phyloP scores from a whole-genome alignment of 1,284 basidiomycete genomes.

The Ganoderma multipileum region DNA sequence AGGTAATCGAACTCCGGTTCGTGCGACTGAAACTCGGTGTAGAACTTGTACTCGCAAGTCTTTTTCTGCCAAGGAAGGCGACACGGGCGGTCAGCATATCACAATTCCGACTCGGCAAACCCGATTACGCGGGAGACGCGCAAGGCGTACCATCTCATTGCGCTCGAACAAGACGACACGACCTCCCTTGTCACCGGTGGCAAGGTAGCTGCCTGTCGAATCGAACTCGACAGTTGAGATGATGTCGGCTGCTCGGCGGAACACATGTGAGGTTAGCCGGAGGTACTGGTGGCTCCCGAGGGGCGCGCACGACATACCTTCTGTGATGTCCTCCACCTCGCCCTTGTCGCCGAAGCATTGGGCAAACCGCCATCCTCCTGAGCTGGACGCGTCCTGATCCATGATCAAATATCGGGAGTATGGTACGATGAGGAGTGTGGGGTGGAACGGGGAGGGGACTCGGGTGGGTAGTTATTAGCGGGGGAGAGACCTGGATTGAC shows the following conservation, averaged over 20 bases:
- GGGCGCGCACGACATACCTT: constrained; percentile 66
- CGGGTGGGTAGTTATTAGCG: not conserved
- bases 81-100: constrained; percentile 17
- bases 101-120: constrained; percentile 15
- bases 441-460: constrained; percentile 10
- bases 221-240: constrained; percentile 99
- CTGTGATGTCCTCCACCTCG: constrained; percentile 99
- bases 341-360: constrained; percentile 99
- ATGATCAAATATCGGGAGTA: constrained; percentile 52
- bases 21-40: constrained; percentile 99
- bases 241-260: constrained; percentile 76
- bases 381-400: constrained; percentile 84
- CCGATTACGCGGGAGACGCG: constrained; percentile 22
- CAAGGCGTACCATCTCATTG: constrained; percentile 91
- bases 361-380: constrained; percentile 96
- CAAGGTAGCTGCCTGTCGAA: constrained; percentile 98
- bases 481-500: not conserved
- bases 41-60: constrained; percentile 99
- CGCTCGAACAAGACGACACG: constrained; percentile 99
- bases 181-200: constrained; percentile 99
- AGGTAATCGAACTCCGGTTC: constrained; percentile 99
- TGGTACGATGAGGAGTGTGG: constrained; percentile 27
- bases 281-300: constrained; percentile 31
- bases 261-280: constrained; percentile 36
- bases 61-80: constrained; percentile 77